Base-by-base conservation (phyloP, 2,329 filamentous ascomycete genomes). In the Fonsecaea pugnacius region DNA sequence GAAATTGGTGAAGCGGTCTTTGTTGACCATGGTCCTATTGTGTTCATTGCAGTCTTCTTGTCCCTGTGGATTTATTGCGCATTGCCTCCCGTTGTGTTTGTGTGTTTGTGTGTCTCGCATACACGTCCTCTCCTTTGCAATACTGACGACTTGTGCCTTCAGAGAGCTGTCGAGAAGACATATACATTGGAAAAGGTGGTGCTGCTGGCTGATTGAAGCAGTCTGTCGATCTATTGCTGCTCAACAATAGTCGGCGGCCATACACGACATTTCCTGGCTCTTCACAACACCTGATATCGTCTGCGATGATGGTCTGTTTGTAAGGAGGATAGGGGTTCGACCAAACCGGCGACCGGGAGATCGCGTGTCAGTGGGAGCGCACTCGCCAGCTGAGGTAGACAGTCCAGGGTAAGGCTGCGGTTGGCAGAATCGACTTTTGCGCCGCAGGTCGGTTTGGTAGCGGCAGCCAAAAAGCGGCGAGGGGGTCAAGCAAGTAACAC, bases 1-100 rank as follows among this genome's bases (percentile, higher is more conserved):
- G 63, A 65, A 57, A 60, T 59, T 65, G 56, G 62, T 56, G 59
- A 55, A 58, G 57, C 60, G 18, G 58, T 35, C 57, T 65, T 58
- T 60, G 53, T 63, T 62, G 52, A 59, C 48, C 33, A 52, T 65
- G 35, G 38, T 53, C 40, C 46, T 38, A 50, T 56, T 61, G 51
- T 61, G 52, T 61, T 56, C 52, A 51, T 58, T 63, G 61, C 48
- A 33, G 21, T 40, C 21, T 54, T 50, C 24, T 18, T 57, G 33
- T 57, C 62, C 38, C 43, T 59, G 55, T 56, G 48, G 57, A 54
- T 58, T 62, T 64, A 52, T 62, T 64, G 58, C 52, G 33, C 40
- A 40, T 61, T 55, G 54, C 48, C 16, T 64, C 57, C 62, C 57
- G 50, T 40, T 52, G 48, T 62, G 53, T 61, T 16, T 8, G 43